Conservation (phyloP, 768 basidiomycete species). For the Mycena albidolilacea region DNA sequence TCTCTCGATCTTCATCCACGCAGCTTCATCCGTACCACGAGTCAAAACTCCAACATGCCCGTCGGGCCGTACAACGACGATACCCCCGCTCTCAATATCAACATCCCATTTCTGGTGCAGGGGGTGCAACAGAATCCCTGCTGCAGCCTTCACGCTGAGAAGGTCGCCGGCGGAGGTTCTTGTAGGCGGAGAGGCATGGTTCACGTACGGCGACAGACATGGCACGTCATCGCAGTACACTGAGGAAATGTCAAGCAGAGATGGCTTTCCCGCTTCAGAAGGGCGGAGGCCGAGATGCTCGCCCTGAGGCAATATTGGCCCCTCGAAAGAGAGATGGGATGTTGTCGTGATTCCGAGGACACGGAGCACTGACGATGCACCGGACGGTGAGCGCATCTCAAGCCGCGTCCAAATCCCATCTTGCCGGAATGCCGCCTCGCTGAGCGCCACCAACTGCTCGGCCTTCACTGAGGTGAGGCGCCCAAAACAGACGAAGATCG, state of each 20-base stretch:
- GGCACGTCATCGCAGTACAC: constrained; percentile 22
- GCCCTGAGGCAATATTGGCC: not conserved
- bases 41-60: constrained; percentile 22
- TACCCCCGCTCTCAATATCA: constrained; percentile 9
- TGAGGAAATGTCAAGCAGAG: constrained; percentile 7
- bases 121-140: constrained; percentile 15
- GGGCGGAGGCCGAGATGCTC: not conserved
- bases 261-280: too few relatives aligned
- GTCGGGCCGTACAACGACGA: constrained; percentile 23
- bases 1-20: constrained; percentile 13
- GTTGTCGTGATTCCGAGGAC: constrained; percentile 8
- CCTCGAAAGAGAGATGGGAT: constrained; percentile 8
- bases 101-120: constrained; percentile 32
- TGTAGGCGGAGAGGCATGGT: not conserved
- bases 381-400: too few relatives aligned
- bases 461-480: not conserved
- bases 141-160: constrained; percentile 13
- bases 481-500: constrained; percentile 26
- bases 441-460: constrained; percentile 2
- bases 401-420: constrained; percentile 1
- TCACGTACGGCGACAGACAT: constrained; percentile 13
- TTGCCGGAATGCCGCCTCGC: not conserved
- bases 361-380: not conserved
- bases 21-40: not conserved
- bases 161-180: not conserved